Evolutionary conservation across 192 early-diverging fungal species (phyloP).

Genomic region (Coemansia sp.): DNA sequence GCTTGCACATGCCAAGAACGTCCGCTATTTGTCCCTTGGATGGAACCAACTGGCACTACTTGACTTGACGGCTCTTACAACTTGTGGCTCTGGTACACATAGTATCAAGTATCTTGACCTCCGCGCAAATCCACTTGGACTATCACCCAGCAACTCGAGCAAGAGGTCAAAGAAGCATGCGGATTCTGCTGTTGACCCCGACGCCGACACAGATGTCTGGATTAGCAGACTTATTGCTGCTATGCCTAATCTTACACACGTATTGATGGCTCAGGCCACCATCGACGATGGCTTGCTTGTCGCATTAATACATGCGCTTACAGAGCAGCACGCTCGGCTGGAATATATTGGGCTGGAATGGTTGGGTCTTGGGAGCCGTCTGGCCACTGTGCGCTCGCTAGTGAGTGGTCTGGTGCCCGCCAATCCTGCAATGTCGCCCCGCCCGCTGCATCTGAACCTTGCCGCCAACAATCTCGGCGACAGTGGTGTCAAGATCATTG

Average conservation of each 20-base stretch:
- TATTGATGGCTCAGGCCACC: constrained; percentile 36
- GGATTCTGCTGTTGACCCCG: background rate
- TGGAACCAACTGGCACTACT: constrained; percentile 44
- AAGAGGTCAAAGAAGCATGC: constrained; percentile 2
- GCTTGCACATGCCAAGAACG: constrained; percentile 17
- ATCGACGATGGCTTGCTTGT: constrained; percentile 27
- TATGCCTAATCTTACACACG: constrained; percentile 36
- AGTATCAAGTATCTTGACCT: constrained; percentile 29
- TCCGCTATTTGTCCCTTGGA: constrained; percentile 40
- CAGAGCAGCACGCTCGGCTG: constrained; percentile 7
- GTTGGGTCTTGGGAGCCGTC: constrained; percentile 40
- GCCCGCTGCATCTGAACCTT: constrained; percentile 38
- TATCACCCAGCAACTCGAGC: constrained; percentile 6
- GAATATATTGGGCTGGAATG: constrained; percentile 53
- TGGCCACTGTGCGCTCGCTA: constrained; percentile 30
- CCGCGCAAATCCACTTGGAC: constrained; percentile 42
- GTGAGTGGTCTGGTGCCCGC: constrained; percentile 15
- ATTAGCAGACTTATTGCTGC: constrained; percentile 16
- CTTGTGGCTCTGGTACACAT: constrained; percentile 1
- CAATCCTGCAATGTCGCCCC: background rate
- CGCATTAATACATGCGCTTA: constrained; percentile 25
- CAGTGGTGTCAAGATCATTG: constrained; percentile 28
- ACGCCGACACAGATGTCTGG: constrained; percentile 7
- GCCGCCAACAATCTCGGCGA: constrained; percentile 50
- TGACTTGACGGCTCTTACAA: constrained; percentile 19